phyloP scores from a whole-genome alignment of 352 stramenopile genomes.

The Phytophthora pistaciae region DNA sequence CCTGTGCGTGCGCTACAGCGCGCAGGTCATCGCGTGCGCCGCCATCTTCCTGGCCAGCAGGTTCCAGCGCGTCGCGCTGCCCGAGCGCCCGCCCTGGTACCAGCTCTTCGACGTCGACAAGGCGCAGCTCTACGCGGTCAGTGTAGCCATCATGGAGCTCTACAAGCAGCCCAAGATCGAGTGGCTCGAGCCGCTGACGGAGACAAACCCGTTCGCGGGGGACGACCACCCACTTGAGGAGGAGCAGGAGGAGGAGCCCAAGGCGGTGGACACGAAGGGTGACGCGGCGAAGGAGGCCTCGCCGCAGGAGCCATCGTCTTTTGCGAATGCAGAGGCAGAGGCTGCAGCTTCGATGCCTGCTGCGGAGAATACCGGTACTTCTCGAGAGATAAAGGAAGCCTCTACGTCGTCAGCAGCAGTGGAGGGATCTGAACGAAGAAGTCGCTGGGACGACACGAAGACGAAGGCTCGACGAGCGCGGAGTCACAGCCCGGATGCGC shows the following conservation, averaged over 20 bases:
- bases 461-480: constrained; percentile 7
- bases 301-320: constrained; percentile 19
- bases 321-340: constrained; percentile 6
- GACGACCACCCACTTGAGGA: constrained; percentile 52
- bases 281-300: constrained; percentile 15
- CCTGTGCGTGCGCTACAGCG: constrained; percentile 83
- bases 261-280: background rate
- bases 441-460: constrained; percentile 33
- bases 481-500: constrained; percentile 15
- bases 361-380: background rate
- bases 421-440: constrained; percentile 17
- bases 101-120: constrained; percentile 74
- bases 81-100: constrained; percentile 70
- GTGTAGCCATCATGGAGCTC: constrained; percentile 64
- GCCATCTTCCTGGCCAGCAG: constrained; percentile 90
- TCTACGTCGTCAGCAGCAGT: background rate
- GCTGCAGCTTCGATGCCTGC: background rate
- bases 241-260: constrained; percentile 9
- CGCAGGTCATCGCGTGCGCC: constrained; percentile 90
- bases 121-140: constrained; percentile 55
- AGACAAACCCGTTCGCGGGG: constrained; percentile 70
- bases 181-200: constrained; percentile 81
- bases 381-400: background rate
- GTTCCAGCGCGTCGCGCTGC: constrained; percentile 61
- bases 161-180: constrained; percentile 65